These are phyloP conservation scores for Daldinia sp. DNA, from an alignment of 2,329 filamentous ascomycete species.

Conservation along the genomic window DNA sequence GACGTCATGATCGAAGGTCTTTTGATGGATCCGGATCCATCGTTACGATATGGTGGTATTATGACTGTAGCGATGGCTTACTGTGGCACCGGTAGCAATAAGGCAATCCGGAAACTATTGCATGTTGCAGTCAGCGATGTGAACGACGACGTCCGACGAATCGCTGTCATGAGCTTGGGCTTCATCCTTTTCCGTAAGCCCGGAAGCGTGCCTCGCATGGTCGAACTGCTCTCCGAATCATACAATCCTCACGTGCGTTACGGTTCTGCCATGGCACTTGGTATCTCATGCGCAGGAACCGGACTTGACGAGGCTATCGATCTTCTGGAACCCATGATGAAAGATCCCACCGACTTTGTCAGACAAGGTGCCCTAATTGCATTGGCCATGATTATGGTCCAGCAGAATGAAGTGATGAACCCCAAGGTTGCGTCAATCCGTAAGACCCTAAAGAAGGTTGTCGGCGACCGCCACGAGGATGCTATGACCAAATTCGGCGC, in stretches of 20 bases:
- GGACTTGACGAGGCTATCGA: slow-evolving; percentile 96
- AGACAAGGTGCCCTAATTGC: slow-evolving; percentile 95
- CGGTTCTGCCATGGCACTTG: slow-evolving; percentile 96
- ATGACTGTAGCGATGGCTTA: slow-evolving; percentile 99
- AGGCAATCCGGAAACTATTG: slow-evolving; percentile 93
- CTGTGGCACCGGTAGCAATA: slow-evolving; percentile 97
- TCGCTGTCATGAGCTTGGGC: slow-evolving; percentile 96
- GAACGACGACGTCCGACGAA: slow-evolving; percentile 94
- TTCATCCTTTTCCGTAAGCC: slow-evolving; percentile 99
- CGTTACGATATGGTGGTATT: slow-evolving; percentile 94
- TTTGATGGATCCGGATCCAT: slow-evolving; percentile 91
- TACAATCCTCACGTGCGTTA: slow-evolving; percentile 99
- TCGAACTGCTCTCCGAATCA: slow-evolving; percentile 95
- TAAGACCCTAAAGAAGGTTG: slow-evolving; percentile 93
- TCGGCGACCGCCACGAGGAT: slow-evolving; percentile 94
- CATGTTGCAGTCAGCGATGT: slow-evolving; percentile 98
- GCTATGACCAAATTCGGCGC: slow-evolving; percentile 99
- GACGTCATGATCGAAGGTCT: slow-evolving; percentile 95
- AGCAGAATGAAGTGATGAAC: slow-evolving; percentile 99
- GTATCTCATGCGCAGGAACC: slow-evolving; percentile 96
- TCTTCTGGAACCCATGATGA: slow-evolving; percentile 97
- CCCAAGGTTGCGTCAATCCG: slow-evolving; percentile 91
- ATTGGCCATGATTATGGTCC: slow-evolving; percentile 97
- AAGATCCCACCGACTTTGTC: slow-evolving; percentile 98
- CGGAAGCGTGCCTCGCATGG: slow-evolving; percentile 96